Percentiles rank a stretch among this genome's conserved stretches.
Conservation (phyloP, 176 grass and related monocot species). For the Aegilops sharonensis region DNA sequence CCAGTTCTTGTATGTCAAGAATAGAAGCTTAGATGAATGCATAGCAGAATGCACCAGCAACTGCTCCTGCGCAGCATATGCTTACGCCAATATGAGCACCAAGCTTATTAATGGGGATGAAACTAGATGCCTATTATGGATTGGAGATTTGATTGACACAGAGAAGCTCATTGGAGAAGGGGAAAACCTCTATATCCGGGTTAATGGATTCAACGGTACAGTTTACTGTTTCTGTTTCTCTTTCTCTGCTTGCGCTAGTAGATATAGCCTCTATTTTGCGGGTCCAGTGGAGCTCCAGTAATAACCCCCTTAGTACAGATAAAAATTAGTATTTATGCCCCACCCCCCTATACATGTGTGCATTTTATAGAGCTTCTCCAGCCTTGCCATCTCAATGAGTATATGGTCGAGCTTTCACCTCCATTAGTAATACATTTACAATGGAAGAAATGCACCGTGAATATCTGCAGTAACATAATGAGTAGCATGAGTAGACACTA, state of each 20-base stretch:
- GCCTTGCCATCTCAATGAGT: background rate
- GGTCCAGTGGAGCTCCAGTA: background rate
- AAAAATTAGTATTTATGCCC: too few species aligned
- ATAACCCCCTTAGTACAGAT: background rate
- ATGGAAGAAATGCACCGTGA: background rate
- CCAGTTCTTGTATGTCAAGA: conserved; percentile 7
- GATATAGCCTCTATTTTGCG: background rate
- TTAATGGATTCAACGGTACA: conserved; percentile 32
- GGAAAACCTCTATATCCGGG: conserved; percentile 43
- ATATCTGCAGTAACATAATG: background rate
- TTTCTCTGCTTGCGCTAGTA: background rate
- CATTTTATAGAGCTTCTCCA: background rate
- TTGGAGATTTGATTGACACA: conserved; percentile 37
- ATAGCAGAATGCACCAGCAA: conserved; percentile 33
- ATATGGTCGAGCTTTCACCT: background rate
- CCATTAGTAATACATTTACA: background rate
- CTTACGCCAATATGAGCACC: conserved; percentile 11
- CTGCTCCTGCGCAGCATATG: conserved; percentile 51
- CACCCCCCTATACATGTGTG: background rate
- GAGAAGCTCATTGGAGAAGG: conserved; percentile 6
- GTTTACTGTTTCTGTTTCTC: background rate
- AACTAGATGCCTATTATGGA: conserved; percentile 50
- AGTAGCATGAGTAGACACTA: background rate
- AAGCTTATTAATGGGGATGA: background rate
- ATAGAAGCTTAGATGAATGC: conserved; percentile 25